phyloP scores from a whole-genome alignment of 805 yeast species.

The Wickerhamiella cacticola region DNA sequence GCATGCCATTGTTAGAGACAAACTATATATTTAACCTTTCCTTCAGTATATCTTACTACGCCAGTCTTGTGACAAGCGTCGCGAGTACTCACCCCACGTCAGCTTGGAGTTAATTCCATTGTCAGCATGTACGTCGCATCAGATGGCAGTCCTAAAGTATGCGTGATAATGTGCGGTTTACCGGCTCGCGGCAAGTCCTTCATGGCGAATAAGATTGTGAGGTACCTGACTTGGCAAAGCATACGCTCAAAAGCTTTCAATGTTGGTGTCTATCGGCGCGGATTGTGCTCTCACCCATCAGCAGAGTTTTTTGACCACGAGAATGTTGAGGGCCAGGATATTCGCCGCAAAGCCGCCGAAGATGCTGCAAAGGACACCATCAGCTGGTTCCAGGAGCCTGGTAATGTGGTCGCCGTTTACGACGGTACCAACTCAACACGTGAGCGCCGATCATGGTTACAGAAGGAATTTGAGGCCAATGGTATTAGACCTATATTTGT shows the following conservation, averaged over 20 bases:
- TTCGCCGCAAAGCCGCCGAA: conserved; percentile 57
- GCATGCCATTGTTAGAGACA: not conserved
- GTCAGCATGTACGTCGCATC: conserved; percentile 19
- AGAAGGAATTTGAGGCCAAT: conserved; percentile 29
- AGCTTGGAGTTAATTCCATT: not conserved
- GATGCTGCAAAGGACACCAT: conserved; percentile 69
- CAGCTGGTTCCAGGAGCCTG: conserved; percentile 68
- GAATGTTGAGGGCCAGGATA: conserved; percentile 51
- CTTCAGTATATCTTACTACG: no score
- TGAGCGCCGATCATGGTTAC: conserved; percentile 54
- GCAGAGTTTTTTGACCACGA: conserved; percentile 67
- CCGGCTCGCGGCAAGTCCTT: conserved; percentile 77
- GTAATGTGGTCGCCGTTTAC: conserved; percentile 81
- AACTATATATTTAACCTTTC: not conserved
- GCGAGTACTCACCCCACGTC: not conserved
- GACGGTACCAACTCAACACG: conserved; percentile 89
- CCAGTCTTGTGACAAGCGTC: no score
- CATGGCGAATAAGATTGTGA: conserved; percentile 85
- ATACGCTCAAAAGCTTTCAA: conserved; percentile 78
- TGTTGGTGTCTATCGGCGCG: conserved; percentile 75
- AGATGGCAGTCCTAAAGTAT: conserved; percentile 21
- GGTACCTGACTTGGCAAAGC: conserved; percentile 86
- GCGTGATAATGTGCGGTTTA: conserved; percentile 32
- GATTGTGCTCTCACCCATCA: conserved; percentile 46
- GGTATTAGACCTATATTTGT: conserved; percentile 80